Percentiles rank a stretch among this genome's conserved stretches.
Evolutionary conservation across 768 basidiomycete genomes (phyloP).

Genomic region (Leccinum variicolor): DNA sequence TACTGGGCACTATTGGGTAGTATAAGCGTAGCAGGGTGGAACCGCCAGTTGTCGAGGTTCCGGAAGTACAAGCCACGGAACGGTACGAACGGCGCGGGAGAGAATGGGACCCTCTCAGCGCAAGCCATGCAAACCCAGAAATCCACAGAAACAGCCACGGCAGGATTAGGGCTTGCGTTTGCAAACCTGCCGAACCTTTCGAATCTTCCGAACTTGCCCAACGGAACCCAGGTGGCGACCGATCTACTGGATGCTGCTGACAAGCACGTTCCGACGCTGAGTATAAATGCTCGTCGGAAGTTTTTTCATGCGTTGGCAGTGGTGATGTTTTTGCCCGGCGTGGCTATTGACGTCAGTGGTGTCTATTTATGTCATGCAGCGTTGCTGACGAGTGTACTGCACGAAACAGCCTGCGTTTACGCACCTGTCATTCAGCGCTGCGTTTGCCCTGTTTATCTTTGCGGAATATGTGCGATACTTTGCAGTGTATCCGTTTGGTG

Average conservation of each 20-base stretch:
- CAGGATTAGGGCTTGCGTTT: conserved; percentile 33
- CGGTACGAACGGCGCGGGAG: conserved; percentile 30
- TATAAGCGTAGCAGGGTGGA: conserved; percentile 94
- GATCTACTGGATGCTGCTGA: conserved; percentile 81
- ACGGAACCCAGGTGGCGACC: conserved; percentile 57
- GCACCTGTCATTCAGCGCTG: conserved; percentile 90
- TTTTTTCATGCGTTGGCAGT: conserved; percentile 97
- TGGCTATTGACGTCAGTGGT: conserved; percentile 80
- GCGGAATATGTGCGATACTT: conserved; percentile 98
- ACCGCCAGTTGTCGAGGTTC: conserved; percentile 78
- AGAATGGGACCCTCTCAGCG: conserved; percentile 32
- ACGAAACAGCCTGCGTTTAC: conserved; percentile 85
- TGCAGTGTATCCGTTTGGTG: conserved; percentile 95
- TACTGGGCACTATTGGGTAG: conserved; percentile 84
- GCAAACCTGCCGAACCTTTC: conserved; percentile 51
- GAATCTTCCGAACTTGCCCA: conserved; percentile 38
- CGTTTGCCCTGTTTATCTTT: conserved; percentile 93
- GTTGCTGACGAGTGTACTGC: conserved; percentile 12
- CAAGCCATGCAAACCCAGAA: conserved; percentile 24
- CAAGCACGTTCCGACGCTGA: conserved; percentile 85
- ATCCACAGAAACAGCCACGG: conserved; percentile 14
- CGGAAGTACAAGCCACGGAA: conserved; percentile 60
- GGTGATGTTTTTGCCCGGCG: conserved; percentile 93
- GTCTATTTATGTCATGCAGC: conserved; percentile 1
- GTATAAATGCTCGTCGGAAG: conserved; percentile 89